Conservation (phyloP, 345 rosid genomes). For the Orychophragmus violaceus region DNA sequence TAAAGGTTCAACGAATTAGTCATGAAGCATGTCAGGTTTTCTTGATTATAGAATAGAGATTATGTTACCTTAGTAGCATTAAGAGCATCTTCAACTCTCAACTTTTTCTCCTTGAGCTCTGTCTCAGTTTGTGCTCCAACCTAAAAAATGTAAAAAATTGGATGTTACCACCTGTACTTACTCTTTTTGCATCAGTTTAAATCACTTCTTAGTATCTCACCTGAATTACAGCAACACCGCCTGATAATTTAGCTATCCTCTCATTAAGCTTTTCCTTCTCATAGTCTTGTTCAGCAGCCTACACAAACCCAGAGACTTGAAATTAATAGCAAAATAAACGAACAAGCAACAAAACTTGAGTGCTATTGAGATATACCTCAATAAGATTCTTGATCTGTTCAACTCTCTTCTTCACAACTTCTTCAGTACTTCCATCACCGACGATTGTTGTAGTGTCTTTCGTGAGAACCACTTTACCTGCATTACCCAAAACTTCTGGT, state of each 20-base stretch:
- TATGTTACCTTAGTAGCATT: slow-evolving; percentile 82
- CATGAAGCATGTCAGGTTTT: neutral
- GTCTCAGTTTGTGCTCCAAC: slow-evolving; percentile 81
- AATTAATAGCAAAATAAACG: neutral
- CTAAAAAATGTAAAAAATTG: slow-evolving; percentile 15
- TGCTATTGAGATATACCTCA: slow-evolving; percentile 36
- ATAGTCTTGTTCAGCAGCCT: slow-evolving; percentile 90
- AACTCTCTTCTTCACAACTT: slow-evolving; percentile 83
- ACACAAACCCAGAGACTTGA: neutral
- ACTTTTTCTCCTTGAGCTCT: slow-evolving; percentile 85
- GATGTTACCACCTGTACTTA: neutral
- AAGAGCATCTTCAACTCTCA: slow-evolving; percentile 96
- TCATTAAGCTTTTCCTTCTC: slow-evolving; percentile 94
- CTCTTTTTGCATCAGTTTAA: neutral
- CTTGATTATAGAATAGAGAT: neutral
- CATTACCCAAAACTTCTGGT: slow-evolving; percentile 76
- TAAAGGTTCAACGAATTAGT: neutral
- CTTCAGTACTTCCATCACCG: slow-evolving; percentile 94
- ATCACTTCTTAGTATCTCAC: slow-evolving; percentile 25
- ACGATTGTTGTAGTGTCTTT: slow-evolving; percentile 84
- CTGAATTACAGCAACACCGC: slow-evolving; percentile 73
- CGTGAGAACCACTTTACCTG: slow-evolving; percentile 88
- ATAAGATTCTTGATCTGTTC: slow-evolving; percentile 78
- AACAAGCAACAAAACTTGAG: neutral
- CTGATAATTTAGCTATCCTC: slow-evolving; percentile 77